These are phyloP conservation scores for Terana coerulea DNA, from an alignment of 768 basidiomycete genomes.

Conservation along the genomic window DNA sequence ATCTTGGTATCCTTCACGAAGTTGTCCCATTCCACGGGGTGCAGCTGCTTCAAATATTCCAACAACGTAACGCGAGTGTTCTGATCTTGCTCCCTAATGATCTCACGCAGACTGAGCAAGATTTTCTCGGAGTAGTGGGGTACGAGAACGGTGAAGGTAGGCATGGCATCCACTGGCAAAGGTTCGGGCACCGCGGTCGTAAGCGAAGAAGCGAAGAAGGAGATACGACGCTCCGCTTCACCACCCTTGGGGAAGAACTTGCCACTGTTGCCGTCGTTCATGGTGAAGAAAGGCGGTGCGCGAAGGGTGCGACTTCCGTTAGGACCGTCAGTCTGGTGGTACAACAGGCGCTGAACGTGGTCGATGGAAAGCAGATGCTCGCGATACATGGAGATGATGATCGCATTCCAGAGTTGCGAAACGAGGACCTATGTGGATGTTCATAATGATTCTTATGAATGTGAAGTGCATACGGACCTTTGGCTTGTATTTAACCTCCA, in stretches of 20 bases:
- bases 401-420: slow-evolving; percentile 98
- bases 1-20: slow-evolving; percentile 99
- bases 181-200: slow-evolving; percentile 95
- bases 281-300: slow-evolving; percentile 97
- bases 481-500: slow-evolving; percentile 99
- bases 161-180: slow-evolving; percentile 96
- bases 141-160: slow-evolving; percentile 98
- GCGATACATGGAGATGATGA: slow-evolving; percentile 99
- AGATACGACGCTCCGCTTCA: slow-evolving; percentile 96
- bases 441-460: background rate
- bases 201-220: slow-evolving; percentile 97
- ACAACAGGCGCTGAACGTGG: slow-evolving; percentile 94
- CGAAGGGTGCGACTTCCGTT: slow-evolving; percentile 90
- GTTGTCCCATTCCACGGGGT: slow-evolving; percentile 99
- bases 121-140: slow-evolving; percentile 99
- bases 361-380: slow-evolving; percentile 97
- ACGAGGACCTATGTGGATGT: slow-evolving; percentile 65
- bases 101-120: slow-evolving; percentile 91
- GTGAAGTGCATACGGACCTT: slow-evolving; percentile 49
- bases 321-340: slow-evolving; percentile 87
- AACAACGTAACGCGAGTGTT: slow-evolving; percentile 95
- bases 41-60: slow-evolving; percentile 97
- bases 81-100: slow-evolving; percentile 96
- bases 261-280: slow-evolving; percentile 71
- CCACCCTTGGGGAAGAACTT: slow-evolving; percentile 93